Percentiles rank a stretch among this genome's conserved stretches.
Evolutionary conservation across 1,284 basidiomycete genomes (phyloP).

Genomic region (Cryptococcus jaspeensis): DNA sequence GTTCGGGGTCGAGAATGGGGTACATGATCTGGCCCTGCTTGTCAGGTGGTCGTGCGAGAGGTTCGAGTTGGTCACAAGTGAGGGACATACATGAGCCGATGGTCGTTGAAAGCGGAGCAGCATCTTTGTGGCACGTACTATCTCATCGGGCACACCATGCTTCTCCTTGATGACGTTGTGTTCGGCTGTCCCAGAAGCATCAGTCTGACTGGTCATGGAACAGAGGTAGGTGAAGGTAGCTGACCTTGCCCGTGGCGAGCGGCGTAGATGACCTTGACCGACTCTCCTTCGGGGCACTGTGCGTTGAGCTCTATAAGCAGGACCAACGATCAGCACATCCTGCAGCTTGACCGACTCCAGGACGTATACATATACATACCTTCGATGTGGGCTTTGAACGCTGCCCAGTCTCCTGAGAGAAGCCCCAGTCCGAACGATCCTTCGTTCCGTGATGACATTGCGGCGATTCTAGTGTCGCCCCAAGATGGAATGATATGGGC

Average conservation of each 20-base stretch:
- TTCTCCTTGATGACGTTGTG: conserved; percentile 30
- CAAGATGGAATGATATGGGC: too few relatives aligned
- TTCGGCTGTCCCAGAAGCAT: conserved; percentile 19
- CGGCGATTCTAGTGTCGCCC: too few relatives aligned
- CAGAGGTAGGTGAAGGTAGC: neutral
- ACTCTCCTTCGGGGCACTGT: conserved; percentile 16
- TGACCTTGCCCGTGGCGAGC: conserved; percentile 40
- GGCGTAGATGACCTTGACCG: conserved; percentile 34
- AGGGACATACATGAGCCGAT: neutral
- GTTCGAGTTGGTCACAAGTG: neutral
- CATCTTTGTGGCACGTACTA: neutral
- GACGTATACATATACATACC: conserved; percentile 11
- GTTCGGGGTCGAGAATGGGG: conserved; percentile 29
- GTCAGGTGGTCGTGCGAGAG: neutral
- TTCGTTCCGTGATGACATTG: conserved; percentile 19
- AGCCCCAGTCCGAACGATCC: conserved; percentile 27
- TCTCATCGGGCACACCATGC: conserved; percentile 18
- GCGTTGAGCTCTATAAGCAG: conserved; percentile 19
- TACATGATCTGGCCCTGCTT: conserved; percentile 19
- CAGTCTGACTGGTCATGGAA: conserved; percentile 3
- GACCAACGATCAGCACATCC: neutral
- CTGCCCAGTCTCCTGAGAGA: conserved; percentile 21
- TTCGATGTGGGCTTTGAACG: conserved; percentile 20
- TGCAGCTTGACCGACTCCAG: neutral
- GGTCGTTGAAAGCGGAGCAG: neutral